phyloP scores from a whole-genome alignment of 768 basidiomycete species.

The Rhodosporidiobolus odoratus region DNA sequence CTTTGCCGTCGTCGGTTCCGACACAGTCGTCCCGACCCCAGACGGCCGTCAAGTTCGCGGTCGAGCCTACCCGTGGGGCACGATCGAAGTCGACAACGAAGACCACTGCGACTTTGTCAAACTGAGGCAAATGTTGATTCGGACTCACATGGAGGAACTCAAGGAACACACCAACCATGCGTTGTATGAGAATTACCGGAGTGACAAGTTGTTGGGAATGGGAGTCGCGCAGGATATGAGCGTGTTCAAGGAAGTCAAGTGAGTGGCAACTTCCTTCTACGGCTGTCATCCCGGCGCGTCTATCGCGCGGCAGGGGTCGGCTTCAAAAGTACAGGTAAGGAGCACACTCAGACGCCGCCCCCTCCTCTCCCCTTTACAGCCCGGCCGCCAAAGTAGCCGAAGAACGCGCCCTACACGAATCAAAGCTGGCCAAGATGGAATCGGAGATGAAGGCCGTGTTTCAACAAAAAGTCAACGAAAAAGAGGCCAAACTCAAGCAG shows the following conservation, averaged over 20 bases:
- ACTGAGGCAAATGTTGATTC: conserved; percentile 96
- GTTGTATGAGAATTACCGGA: conserved; percentile 97
- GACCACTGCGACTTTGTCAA: conserved; percentile 99
- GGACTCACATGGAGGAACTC: conserved; percentile 99
- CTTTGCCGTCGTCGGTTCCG: conserved; percentile 95
- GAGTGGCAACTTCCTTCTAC: conserved; percentile 47
- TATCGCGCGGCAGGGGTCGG: too few relatives aligned
- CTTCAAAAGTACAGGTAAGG: too few relatives aligned
- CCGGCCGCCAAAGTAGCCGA: conserved; percentile 94
- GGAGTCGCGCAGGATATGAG: conserved; percentile 95
- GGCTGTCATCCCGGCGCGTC: too few relatives aligned
- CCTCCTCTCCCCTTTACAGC: conserved; percentile 50
- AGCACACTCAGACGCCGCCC: background rate
- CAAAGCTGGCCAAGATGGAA: conserved; percentile 98
- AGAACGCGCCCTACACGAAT: conserved; percentile 91
- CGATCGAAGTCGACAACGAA: conserved; percentile 98
- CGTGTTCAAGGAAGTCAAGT: conserved; percentile 99
- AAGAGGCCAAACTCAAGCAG: conserved; percentile 97
- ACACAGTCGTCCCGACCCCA: conserved; percentile 68
- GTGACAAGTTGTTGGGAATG: conserved; percentile 92
- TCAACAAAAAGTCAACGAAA: conserved; percentile 99
- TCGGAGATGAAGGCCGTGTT: conserved; percentile 99
- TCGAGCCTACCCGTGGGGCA: conserved; percentile 95
- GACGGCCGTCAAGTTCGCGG: conserved; percentile 92
- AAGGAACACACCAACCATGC: conserved; percentile 93